A percentile compares a stretch with the other conserved stretches of the same genome.
Conservation (phyloP, 75 land plant genomes). For the Cryptomeria japonica region DNA sequence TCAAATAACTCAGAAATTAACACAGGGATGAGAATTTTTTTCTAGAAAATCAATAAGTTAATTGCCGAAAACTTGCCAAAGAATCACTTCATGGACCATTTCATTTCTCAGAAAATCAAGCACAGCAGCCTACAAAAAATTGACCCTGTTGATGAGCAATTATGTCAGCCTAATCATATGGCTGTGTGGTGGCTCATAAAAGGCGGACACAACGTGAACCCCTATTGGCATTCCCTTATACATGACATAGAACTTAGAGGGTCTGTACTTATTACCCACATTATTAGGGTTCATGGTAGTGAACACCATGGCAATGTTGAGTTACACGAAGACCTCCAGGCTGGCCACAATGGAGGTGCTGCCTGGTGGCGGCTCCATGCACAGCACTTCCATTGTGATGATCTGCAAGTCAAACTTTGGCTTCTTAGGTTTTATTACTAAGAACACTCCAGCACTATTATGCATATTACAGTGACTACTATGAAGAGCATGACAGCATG, state of each 20-base stretch:
- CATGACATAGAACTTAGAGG: slow-evolving; percentile 49
- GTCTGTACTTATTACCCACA: slow-evolving; percentile 65
- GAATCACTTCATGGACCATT: slow-evolving; percentile 29
- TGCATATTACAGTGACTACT: slow-evolving; percentile 44
- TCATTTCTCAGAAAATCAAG: slow-evolving; percentile 56
- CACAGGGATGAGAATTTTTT: too few relatives aligned
- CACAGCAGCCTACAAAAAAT: slow-evolving; percentile 47
- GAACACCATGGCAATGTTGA: too few relatives aligned
- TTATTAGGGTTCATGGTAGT: slow-evolving; percentile 63
- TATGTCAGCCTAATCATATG: slow-evolving; percentile 30
- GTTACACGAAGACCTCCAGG: too few relatives aligned
- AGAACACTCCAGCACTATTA: slow-evolving; percentile 50
- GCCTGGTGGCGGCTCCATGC: slow-evolving; percentile 26
- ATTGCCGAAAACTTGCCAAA: too few relatives aligned
- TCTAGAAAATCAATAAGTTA: too few relatives aligned
- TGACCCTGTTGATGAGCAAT: slow-evolving; percentile 44
- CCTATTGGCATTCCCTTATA: slow-evolving; percentile 68
- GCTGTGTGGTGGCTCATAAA: slow-evolving; percentile 64
- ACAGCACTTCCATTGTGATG: slow-evolving; percentile 52
- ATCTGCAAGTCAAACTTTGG: slow-evolving; percentile 66
- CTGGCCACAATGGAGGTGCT: slow-evolving; percentile 1
- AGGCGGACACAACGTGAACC: slow-evolving; percentile 47
- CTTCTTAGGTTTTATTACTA: slow-evolving; percentile 64
- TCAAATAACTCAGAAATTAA: too few relatives aligned
- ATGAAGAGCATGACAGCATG: slow-evolving; percentile 63